Conservation (phyloP, 1,284 basidiomycete genomes). For the Fomitiporia mediterranea region DNA sequence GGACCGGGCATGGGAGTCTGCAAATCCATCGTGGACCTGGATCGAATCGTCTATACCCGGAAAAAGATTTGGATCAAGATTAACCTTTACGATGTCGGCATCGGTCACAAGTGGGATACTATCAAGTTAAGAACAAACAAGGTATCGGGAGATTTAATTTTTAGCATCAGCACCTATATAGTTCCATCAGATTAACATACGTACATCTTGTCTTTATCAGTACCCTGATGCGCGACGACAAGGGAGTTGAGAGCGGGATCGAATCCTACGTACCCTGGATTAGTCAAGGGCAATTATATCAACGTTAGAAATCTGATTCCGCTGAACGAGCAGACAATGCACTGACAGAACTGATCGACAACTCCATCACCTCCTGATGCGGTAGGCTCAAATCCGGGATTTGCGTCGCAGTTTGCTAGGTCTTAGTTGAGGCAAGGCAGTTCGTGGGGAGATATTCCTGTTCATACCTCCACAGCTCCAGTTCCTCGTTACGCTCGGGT, state of each 20-base stretch:
- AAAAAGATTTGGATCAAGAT: constrained; percentile 46
- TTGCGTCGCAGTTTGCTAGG: constrained; percentile 48
- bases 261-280: constrained; percentile 35
- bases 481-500: constrained; percentile 36
- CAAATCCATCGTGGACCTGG: constrained; percentile 55
- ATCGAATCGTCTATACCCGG: constrained; percentile 47
- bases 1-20: constrained; percentile 47
- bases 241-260: constrained; percentile 28
- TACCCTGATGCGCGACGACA: constrained; percentile 35
- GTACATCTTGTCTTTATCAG: constrained; percentile 28
- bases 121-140: constrained; percentile 1
- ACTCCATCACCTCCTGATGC: constrained; percentile 59
- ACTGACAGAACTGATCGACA: constrained; percentile 44
- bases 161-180: not conserved
- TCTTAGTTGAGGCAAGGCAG: not conserved
- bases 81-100: constrained; percentile 37
- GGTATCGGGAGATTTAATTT: not conserved
- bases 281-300: not conserved
- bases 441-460: constrained; percentile 6
- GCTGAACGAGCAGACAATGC: constrained; percentile 8
- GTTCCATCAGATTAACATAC: constrained; percentile 6
- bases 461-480: constrained; percentile 58
- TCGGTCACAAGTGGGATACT: constrained; percentile 49
- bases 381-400: constrained; percentile 47
- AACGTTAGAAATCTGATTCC: not conserved